phyloP scores from a whole-genome alignment of 2,329 filamentous ascomycete species.

The Cercospora sp. region DNA sequence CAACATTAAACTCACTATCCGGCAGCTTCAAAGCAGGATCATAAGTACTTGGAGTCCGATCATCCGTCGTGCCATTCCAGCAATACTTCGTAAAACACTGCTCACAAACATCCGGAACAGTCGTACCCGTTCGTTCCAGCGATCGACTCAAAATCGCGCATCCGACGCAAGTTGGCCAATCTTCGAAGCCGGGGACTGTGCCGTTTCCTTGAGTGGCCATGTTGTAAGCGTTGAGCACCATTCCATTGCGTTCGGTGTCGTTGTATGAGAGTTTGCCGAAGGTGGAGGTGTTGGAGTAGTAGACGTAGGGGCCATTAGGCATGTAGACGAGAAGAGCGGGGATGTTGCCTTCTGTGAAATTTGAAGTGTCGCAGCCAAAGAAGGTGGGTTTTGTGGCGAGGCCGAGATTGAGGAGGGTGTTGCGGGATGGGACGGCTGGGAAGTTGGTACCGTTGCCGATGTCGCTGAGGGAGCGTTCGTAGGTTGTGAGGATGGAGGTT shows the following conservation, averaged over 20 bases:
- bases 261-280: conserved; percentile 64
- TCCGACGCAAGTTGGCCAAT: conserved; percentile 82
- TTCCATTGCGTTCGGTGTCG: conserved; percentile 66
- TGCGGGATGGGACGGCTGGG: conserved; percentile 68
- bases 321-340: conserved; percentile 81
- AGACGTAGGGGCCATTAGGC: conserved; percentile 67
- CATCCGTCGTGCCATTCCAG: conserved; percentile 76
- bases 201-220: conserved; percentile 80
- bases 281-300: conserved; percentile 75
- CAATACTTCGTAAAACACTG: conserved; percentile 81
- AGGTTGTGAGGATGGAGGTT: conserved; percentile 71
- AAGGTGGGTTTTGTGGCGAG: conserved; percentile 70
- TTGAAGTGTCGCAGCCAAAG: conserved; percentile 72
- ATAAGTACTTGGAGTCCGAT: conserved; percentile 27
- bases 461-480: conserved; percentile 61
- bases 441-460: conserved; percentile 70
- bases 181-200: conserved; percentile 61
- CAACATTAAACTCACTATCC: conserved; percentile 17
- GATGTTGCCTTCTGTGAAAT: conserved; percentile 53
- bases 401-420: conserved; percentile 76
- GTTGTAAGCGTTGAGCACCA: conserved; percentile 85
- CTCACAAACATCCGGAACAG: conserved; percentile 69
- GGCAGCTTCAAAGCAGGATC: conserved; percentile 33
- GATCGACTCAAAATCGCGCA: conserved; percentile 82
- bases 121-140: conserved; percentile 67